These are phyloP conservation scores for Penicillium roqueforti DNA, from an alignment of 495 filamentous ascomycete genomes.

Conservation along the genomic window DNA sequence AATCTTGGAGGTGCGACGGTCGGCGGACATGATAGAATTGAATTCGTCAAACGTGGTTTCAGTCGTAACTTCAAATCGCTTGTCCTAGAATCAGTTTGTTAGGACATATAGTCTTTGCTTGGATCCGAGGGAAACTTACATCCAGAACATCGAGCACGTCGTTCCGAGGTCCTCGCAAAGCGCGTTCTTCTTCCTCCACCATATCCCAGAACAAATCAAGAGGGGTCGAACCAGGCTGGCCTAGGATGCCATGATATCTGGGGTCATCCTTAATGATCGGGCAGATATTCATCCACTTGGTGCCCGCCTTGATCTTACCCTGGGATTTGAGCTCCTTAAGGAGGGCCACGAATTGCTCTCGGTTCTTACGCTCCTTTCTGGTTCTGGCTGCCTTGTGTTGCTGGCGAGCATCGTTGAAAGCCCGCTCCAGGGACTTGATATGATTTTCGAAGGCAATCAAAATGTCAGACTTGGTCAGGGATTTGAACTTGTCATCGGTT, in stretches of 20 bases:
- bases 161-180: conserved; percentile 74
- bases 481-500: conserved; percentile 81
- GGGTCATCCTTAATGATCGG: conserved; percentile 75
- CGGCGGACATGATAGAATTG: conserved; percentile 66
- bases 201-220: conserved; percentile 96
- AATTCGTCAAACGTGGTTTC: conserved; percentile 89
- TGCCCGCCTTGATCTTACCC: conserved; percentile 84
- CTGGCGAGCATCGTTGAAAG: conserved; percentile 84
- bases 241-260: conserved; percentile 79
- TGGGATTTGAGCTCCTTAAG: conserved; percentile 67
- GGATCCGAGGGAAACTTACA: conserved; percentile 47
- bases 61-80: conserved; percentile 81
- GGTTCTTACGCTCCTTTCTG: conserved; percentile 76
- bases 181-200: conserved; percentile 87
- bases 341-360: conserved; percentile 72
- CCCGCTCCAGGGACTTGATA: conserved; percentile 84
- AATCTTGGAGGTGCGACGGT: conserved; percentile 81
- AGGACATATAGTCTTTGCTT: conserved; percentile 5
- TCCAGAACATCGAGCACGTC: conserved; percentile 87
- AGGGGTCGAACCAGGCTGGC: conserved; percentile 83
- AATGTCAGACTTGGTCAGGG: conserved; percentile 83
- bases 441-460: conserved; percentile 92
- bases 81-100: conserved; percentile 55
- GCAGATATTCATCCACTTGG: conserved; percentile 83
- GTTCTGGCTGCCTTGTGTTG: conserved; percentile 75